A percentile compares a stretch with the other conserved stretches of the same genome.
Conservation (phyloP, 305 asterid species). For the Fraxinus velutina region DNA sequence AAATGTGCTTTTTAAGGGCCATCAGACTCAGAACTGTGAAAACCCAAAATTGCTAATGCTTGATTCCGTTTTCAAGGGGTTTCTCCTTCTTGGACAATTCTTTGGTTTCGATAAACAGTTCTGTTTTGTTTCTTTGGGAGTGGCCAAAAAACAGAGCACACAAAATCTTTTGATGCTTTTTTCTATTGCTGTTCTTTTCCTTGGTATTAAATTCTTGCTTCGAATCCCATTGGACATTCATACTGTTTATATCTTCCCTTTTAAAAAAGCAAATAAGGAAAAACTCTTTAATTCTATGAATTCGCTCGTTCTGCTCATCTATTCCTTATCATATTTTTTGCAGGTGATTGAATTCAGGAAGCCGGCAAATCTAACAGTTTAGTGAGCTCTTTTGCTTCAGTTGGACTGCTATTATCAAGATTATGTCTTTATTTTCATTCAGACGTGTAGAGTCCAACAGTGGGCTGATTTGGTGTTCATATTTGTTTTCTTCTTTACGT, state of each 20-base stretch:
- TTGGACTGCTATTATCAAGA: slow-evolving; percentile 15
- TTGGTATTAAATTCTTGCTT: neutral
- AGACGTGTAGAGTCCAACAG: slow-evolving; percentile 12
- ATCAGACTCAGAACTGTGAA: neutral
- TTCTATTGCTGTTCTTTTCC: neutral
- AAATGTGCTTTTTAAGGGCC: neutral
- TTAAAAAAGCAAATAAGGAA: neutral
- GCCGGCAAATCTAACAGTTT: slow-evolving; percentile 16
- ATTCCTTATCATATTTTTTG: neutral
- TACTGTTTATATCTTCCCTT: neutral
- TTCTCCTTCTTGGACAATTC: too few relatives aligned
- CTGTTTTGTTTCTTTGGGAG: neutral
- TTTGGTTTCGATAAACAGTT: neutral
- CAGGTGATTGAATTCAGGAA: neutral
- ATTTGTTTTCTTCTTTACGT: slow-evolving; percentile 14
- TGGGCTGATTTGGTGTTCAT: slow-evolving; percentile 24
- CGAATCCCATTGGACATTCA: neutral
- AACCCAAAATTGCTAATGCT: neutral
- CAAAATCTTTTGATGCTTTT: neutral
- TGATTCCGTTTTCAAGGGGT: too few relatives aligned
- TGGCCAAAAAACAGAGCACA: neutral
- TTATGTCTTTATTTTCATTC: slow-evolving; percentile 26
- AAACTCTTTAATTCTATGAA: neutral
- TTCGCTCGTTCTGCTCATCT: neutral
- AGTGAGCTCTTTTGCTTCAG: slow-evolving; percentile 22